Evolutionary conservation across 2,329 filamentous ascomycete species (phyloP), one percentile per base, ranked within the genome.

Genomic region (Zymoseptoria pseudotritici): DNA sequence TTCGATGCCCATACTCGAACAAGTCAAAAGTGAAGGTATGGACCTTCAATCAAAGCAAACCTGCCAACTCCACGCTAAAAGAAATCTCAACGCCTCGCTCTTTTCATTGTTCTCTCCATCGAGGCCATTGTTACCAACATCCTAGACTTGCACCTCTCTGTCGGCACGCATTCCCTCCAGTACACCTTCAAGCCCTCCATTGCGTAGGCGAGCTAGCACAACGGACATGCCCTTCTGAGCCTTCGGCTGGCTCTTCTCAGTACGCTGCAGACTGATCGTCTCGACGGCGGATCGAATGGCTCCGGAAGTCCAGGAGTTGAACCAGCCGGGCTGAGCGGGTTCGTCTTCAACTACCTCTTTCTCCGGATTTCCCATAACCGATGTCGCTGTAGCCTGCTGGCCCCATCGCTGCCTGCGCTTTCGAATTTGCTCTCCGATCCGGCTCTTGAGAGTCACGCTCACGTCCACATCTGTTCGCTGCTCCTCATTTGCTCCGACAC

Each of bases 191-290:
- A 90, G 76, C 0, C 87, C 87, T 49, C 86, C 86, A 60, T 80
- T 78, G 57, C 87, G 78, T 70, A 90, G 73, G 54, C 89, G 80
- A 74, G 91, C 88, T 21, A 94, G 79, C 8, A 94, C 89, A 46
- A 92, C 84, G 59, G 84, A 86, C 90, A 94, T 93, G 54, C 90
- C 90, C 72, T 92, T 88, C 55, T 88, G 85, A 66, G 88, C 90
- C 77, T 92, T 92, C 56, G 87, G 86, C 68, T 93, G 82, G 71
- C 90, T 88, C 68, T 88, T 87, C 65, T 87, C 83, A 4, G 90
- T 91, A 71, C 90, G 88, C 70, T 86, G 87, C 49, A 89, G 85
- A 10, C 88, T 89, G 62, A 93, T 86, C 57, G 83, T 83, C 77
- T 94, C 90, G 69, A 94, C 92, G 69, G 86, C 90, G 65, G 87